Base-by-base conservation (phyloP, 176 grass and related monocot species). In the Secale cereale region DNA sequence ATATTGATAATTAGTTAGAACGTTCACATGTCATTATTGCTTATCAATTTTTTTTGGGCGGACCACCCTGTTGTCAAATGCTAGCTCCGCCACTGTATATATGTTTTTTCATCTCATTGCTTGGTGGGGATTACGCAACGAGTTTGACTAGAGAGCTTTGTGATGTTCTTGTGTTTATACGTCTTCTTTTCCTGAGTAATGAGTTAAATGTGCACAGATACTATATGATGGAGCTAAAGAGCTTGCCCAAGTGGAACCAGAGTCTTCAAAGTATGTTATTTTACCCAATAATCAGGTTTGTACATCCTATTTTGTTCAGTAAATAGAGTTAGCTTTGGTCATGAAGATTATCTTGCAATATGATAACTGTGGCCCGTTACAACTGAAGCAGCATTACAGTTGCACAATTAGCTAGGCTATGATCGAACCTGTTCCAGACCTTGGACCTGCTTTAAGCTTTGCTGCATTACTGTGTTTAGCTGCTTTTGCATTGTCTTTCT, bases 181-280 rank as follows among this genome's bases (percentile, higher is more conserved):
- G 13, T 13, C 10, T 43, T n/a, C n/a, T 43, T 43, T 43, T 9
- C 40, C 40, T 0, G 40, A 43, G 40, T 43, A 43, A 1, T 43
- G 40, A 65, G 17, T 86, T 81, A 37, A 50, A 62, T 82, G 15
- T 85, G 56, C 57, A 86, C 89, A 98, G 97, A 88, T 96, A 88
- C 88, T 98, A 41, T 86, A 94, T 74, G 97, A 98, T 66, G 97
- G 97, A 90, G 83, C 93, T 59, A 98, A 98, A 78, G 97, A 98
- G 82, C 84, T 98, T 70, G 86, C 83, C 60, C 93, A 96, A 78
- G 89, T 83, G 78, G 91, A 98, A 79, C 54, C 89, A 48, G 84
- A 89, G 82, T 91, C 88, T 27, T 89, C 88, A 68, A 98, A 98
- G 81, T 98, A 91, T 85, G 64, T 91, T 23, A 61, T 96, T 61